phyloP scores from a whole-genome alignment of 345 rosid species.

The Pistacia integerrima region DNA sequence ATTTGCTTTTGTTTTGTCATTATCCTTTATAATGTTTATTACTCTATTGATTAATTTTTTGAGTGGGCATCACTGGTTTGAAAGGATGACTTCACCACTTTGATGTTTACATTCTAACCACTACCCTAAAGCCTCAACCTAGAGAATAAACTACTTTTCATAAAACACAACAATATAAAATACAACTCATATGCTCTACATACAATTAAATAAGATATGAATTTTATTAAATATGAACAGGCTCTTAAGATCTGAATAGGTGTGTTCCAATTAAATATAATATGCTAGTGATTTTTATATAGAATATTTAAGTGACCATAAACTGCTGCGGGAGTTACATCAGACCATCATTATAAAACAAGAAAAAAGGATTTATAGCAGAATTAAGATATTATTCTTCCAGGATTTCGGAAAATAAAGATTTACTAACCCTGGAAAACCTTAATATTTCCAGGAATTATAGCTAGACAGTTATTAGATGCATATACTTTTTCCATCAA shows the following conservation, averaged over 20 bases:
- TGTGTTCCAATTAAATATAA: not conserved
- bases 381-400: not conserved
- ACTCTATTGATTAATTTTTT: not conserved
- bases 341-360: not conserved
- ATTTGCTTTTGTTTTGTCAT: constrained; percentile 28
- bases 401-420: too few relatives aligned
- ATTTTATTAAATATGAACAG: not conserved
- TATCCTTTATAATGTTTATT: constrained; percentile 5
- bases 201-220: not conserved
- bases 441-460: too few relatives aligned
- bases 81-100: constrained; percentile 22
- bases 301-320: not conserved
- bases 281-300: not conserved
- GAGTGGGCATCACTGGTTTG: constrained; percentile 15
- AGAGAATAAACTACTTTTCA: constrained; percentile 19
- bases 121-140: constrained; percentile 14
- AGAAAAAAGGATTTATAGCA: not conserved
- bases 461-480: too few relatives aligned
- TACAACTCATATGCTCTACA: not conserved
- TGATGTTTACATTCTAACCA: constrained; percentile 40
- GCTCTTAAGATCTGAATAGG: not conserved
- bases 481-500: not conserved
- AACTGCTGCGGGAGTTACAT: not conserved
- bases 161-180: not conserved
- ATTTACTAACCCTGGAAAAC: too few relatives aligned